Evolutionary conservation across 148 eudicot genomes (phyloP).

Genomic region (Vaccinium vitisidaea): DNA sequence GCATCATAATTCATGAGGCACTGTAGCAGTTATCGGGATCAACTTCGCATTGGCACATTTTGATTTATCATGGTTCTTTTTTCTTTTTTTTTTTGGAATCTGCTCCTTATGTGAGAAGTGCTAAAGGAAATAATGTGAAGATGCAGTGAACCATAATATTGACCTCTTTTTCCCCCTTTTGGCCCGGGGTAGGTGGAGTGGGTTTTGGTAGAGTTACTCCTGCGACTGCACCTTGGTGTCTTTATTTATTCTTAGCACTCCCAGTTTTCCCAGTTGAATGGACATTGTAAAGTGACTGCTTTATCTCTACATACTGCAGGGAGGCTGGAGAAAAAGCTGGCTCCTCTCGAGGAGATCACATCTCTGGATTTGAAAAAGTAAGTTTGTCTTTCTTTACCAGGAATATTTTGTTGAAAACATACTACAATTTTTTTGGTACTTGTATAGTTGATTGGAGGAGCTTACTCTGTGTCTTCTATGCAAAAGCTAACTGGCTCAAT

Average conservation of each 20-base stretch:
- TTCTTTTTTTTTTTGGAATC: neutral
- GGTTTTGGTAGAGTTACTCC: neutral
- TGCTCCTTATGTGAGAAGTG: neutral
- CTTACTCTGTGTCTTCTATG: neutral
- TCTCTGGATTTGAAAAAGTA: constrained; percentile 75
- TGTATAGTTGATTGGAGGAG: neutral
- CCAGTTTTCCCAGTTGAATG: neutral
- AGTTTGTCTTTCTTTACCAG: constrained; percentile 18
- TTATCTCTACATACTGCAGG: constrained; percentile 40
- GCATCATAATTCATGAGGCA: neutral
- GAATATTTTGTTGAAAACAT: neutral
- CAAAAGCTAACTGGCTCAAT: neutral
- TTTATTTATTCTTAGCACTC: neutral
- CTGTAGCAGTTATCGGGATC: neutral
- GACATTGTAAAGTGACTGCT: neutral
- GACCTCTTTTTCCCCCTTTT: neutral
- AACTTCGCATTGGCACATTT: neutral
- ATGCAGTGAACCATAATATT: neutral
- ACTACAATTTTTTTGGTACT: neutral
- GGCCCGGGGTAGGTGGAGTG: neutral
- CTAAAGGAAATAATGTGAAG: neutral
- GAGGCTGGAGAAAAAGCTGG: constrained; percentile 47
- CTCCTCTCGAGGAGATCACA: constrained; percentile 44
- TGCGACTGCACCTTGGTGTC: neutral
- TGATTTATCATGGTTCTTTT: neutral